phyloP scores from a whole-genome alignment of 176 grass and related monocot species.

The Oropetium thomaeum region DNA sequence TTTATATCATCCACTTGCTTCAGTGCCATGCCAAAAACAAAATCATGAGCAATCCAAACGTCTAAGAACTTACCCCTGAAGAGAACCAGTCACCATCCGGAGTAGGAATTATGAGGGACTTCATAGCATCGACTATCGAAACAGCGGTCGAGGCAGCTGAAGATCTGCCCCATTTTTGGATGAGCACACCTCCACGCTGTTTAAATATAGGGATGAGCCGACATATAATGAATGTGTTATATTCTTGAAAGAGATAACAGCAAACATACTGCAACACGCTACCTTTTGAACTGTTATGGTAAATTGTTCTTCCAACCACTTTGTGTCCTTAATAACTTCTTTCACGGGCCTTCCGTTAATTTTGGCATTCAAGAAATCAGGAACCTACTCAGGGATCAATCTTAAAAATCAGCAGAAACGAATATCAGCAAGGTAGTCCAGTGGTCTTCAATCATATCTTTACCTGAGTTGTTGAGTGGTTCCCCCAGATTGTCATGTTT shows the following conservation, averaged over 20 bases:
- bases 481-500: constrained; percentile 98
- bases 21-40: not conserved
- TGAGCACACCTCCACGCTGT: constrained; percentile 87
- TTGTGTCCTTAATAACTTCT: constrained; percentile 79
- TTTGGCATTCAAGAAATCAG: constrained; percentile 99
- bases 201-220: constrained; percentile 27
- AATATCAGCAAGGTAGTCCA: not conserved
- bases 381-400: constrained; percentile 53
- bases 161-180: constrained; percentile 97
- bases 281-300: constrained; percentile 87
- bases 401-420: not conserved
- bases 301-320: constrained; percentile 92
- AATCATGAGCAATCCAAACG: constrained; percentile 4
- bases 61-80: constrained; percentile 61
- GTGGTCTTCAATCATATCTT: constrained; percentile 24
- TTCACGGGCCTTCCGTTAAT: constrained; percentile 70
- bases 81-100: constrained; percentile 95
- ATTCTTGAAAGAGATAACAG: constrained; percentile 1
- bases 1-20: constrained; percentile 6
- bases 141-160: constrained; percentile 97
- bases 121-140: constrained; percentile 86
- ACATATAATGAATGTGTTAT: not conserved
- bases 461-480: constrained; percentile 99
- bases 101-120: constrained; percentile 84
- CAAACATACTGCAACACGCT: not conserved